Conservation (phyloP, 192 early-diverging fungal genomes). For the Gryganskiella cystojenkinii region DNA sequence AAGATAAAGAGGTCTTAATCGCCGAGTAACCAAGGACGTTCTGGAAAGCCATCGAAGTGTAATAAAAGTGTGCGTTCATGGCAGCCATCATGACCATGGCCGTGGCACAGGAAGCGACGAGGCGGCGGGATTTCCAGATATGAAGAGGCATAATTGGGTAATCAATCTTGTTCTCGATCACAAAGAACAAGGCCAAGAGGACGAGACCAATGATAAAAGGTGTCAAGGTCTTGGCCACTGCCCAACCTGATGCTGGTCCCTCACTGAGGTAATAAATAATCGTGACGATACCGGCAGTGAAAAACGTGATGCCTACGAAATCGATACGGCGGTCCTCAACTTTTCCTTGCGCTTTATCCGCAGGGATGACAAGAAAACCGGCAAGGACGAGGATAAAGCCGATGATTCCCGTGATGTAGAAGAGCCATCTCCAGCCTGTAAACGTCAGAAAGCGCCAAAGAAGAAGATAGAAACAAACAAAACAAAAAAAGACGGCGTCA, state of each 20-base stretch:
- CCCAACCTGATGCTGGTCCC: conserved; percentile 32
- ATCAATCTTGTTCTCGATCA: conserved; percentile 24
- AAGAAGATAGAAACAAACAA: not conserved
- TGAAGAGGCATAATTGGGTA: conserved; percentile 44
- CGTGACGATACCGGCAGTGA: conserved; percentile 32
- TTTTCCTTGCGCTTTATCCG: conserved; percentile 13
- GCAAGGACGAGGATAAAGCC: conserved; percentile 23
- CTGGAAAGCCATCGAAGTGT: conserved; percentile 23
- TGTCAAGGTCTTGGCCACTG: conserved; percentile 9
- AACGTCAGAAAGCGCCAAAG: not conserved
- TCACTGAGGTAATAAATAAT: conserved; percentile 47
- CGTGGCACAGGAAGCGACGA: conserved; percentile 21
- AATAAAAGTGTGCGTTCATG: conserved; percentile 22
- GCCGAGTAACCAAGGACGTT: conserved; percentile 29
- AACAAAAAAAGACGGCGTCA: not conserved
- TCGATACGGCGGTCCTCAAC: conserved; percentile 38
- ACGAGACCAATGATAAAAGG: conserved; percentile 25
- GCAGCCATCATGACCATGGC: conserved; percentile 10
- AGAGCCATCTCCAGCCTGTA: conserved; percentile 53
- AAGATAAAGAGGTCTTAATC: conserved; percentile 18
- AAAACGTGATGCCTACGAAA: conserved; percentile 25
- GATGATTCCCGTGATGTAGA: conserved; percentile 45
- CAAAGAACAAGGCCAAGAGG: conserved; percentile 13
- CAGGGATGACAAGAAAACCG: conserved; percentile 31
- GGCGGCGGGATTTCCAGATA: conserved; percentile 37